Conservation (phyloP, 495 filamentous ascomycete genomes). For the Baudoinia panamericana region DNA sequence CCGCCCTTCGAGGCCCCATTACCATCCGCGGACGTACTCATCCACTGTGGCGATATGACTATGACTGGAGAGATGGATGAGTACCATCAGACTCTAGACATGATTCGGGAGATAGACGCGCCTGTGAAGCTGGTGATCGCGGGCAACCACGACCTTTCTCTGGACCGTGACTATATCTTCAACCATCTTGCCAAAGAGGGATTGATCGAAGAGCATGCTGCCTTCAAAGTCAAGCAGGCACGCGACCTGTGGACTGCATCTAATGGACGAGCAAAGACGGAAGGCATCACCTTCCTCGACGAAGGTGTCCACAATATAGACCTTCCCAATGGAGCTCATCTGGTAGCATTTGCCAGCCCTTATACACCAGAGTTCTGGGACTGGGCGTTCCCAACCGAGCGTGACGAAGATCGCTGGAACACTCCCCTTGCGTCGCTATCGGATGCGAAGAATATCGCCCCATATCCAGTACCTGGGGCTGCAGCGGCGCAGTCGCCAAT, state of each 20-base stretch:
- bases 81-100: constrained; percentile 38
- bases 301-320: constrained; percentile 48
- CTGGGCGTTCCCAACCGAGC: constrained; percentile 51
- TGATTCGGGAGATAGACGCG: constrained; percentile 45
- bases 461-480: constrained; percentile 38
- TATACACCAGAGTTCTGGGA: constrained; percentile 48
- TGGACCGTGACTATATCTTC: constrained; percentile 37
- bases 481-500: constrained; percentile 25
- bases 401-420: constrained; percentile 44
- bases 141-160: constrained; percentile 66
- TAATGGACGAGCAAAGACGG: constrained; percentile 27
- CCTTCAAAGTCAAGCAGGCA: not conserved
- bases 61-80: constrained; percentile 44
- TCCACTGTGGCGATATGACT: constrained; percentile 68
- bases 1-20: constrained; percentile 23
- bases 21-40: constrained; percentile 47
- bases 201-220: constrained; percentile 1
- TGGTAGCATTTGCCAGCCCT: constrained; percentile 58
- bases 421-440: constrained; percentile 17
- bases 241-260: constrained; percentile 6
- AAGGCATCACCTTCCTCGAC: constrained; percentile 51
- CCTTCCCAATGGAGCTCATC: constrained; percentile 42
- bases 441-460: constrained; percentile 26
- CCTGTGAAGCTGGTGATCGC: constrained; percentile 68
- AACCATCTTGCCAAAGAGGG: constrained; percentile 1